Percentiles rank a stretch among this genome's conserved stretches.
Evolutionary conservation across 2,329 filamentous ascomycete species (phyloP).

Genomic region (Exophiala spinifera): DNA sequence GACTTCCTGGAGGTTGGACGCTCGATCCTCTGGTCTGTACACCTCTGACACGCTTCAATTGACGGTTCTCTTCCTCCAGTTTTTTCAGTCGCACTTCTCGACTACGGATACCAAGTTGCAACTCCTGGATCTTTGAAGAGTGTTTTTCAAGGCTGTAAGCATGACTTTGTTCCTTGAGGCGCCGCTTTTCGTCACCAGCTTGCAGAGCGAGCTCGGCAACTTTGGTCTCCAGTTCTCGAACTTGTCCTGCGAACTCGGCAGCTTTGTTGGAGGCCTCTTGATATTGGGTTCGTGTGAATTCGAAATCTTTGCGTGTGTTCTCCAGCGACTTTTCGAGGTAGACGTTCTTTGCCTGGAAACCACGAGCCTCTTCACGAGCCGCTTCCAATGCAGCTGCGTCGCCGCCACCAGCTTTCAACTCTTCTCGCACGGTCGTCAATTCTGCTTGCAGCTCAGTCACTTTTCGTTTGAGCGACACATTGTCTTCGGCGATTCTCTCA

Average conservation of each 20-base stretch:
- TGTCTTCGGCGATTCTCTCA: slow-evolving; percentile 39
- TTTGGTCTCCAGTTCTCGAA: slow-evolving; percentile 38
- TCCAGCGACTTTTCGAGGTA: slow-evolving; percentile 39
- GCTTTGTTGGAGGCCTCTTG: slow-evolving; percentile 46
- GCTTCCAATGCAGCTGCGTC: slow-evolving; percentile 41
- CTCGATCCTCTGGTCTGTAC: slow-evolving; percentile 31
- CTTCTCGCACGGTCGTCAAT: slow-evolving; percentile 39
- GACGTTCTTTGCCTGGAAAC: slow-evolving; percentile 28
- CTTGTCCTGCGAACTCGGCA: slow-evolving; percentile 40
- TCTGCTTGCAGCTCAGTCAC: slow-evolving; percentile 37
- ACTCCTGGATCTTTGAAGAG: slow-evolving; percentile 37
- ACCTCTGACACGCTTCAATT: slow-evolving; percentile 38
- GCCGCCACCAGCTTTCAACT: slow-evolving; percentile 37
- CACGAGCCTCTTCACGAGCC: slow-evolving; percentile 38
- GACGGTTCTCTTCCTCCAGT: slow-evolving; percentile 46
- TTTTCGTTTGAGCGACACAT: slow-evolving; percentile 42
- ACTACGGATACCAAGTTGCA: slow-evolving; percentile 37
- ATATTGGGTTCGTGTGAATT: slow-evolving; percentile 47
- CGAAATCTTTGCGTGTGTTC: slow-evolving; percentile 43
- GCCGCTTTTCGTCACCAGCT: slow-evolving; percentile 37
- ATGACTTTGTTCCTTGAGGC: slow-evolving; percentile 39
- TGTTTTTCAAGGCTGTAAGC: slow-evolving; percentile 36
- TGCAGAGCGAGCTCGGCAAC: slow-evolving; percentile 38
- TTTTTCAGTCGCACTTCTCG: slow-evolving; percentile 41
- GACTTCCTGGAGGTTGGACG: slow-evolving; percentile 29